Evolutionary conservation across 768 basidiomycete genomes (phyloP).

Genomic region (Omphalotus guepiniiformis): DNA sequence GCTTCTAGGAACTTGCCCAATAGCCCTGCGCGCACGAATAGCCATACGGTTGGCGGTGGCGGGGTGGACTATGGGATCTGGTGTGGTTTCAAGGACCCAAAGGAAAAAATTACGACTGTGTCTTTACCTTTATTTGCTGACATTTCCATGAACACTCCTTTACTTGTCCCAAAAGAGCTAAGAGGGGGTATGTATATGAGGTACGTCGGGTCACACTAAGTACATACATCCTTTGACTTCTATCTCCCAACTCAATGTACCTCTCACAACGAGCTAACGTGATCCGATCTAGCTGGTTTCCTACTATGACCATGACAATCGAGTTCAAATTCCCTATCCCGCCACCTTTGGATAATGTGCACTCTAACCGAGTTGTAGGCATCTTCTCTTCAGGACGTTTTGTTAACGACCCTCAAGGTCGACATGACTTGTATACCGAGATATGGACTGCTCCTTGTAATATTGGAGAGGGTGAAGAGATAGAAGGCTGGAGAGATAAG

Average conservation of each 20-base stretch:
- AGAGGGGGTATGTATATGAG: slow-evolving; percentile 22
- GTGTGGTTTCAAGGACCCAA: slow-evolving; percentile 40
- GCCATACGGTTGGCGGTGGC: slow-evolving; percentile 43
- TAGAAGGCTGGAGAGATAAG: slow-evolving; percentile 52
- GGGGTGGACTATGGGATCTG: slow-evolving; percentile 59
- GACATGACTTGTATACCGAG: slow-evolving; percentile 58
- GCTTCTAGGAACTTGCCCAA: slow-evolving; percentile 32
- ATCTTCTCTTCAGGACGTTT: slow-evolving; percentile 51
- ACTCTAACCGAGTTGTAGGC: slow-evolving; percentile 52
- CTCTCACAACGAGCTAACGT: neutral
- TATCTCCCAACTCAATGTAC: neutral
- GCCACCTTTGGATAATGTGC: slow-evolving; percentile 24
- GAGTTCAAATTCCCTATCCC: slow-evolving; percentile 65
- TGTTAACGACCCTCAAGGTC: slow-evolving; percentile 46
- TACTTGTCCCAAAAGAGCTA: slow-evolving; percentile 43
- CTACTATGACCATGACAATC: slow-evolving; percentile 55
- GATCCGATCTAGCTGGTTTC: slow-evolving; percentile 62
- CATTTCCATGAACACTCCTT: slow-evolving; percentile 40
- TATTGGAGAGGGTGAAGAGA: slow-evolving; percentile 39
- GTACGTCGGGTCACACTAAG: neutral
- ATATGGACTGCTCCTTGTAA: slow-evolving; percentile 63
- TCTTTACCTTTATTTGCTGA: slow-evolving; percentile 56
- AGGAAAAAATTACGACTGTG: slow-evolving; percentile 25
- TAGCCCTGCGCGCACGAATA: slow-evolving; percentile 32
- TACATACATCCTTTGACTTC: neutral